A percentile compares a stretch with the other conserved stretches of the same genome.
Conservation (phyloP, 2,329 filamentous ascomycete species). For the Pochonia chlamydosporia region DNA sequence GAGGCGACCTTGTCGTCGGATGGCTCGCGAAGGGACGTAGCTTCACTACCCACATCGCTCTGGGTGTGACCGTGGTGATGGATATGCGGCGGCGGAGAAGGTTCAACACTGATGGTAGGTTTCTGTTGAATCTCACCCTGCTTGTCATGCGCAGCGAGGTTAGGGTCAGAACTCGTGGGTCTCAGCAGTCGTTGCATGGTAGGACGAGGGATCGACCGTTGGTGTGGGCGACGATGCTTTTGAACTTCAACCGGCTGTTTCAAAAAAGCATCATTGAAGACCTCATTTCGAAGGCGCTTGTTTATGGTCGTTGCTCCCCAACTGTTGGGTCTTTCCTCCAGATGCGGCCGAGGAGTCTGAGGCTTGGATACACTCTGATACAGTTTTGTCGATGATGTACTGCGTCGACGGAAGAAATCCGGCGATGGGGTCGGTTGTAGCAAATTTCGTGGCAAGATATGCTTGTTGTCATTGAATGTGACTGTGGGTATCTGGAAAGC, state of each 20-base stretch:
- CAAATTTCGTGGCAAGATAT: slow-evolving; percentile 83
- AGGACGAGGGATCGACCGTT: slow-evolving; percentile 56
- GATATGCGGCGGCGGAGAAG: not conserved
- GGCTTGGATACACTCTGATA: slow-evolving; percentile 9
- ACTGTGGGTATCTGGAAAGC: slow-evolving; percentile 75
- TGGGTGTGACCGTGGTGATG: slow-evolving; percentile 1
- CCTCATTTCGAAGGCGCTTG: slow-evolving; percentile 78
- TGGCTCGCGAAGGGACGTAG: slow-evolving; percentile 19
- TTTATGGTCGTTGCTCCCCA: slow-evolving; percentile 95
- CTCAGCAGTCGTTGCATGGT: slow-evolving; percentile 40
- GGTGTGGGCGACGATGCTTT: slow-evolving; percentile 65
- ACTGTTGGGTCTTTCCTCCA: slow-evolving; percentile 55
- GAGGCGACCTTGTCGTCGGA: slow-evolving; percentile 29
- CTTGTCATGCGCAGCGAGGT: slow-evolving; percentile 15
- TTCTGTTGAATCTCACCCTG: not conserved
- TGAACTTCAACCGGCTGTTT: slow-evolving; percentile 79
- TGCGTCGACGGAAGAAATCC: slow-evolving; percentile 25
- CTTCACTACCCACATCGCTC: slow-evolving; percentile 27
- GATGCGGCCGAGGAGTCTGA: slow-evolving; percentile 25
- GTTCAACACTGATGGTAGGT: not conserved
- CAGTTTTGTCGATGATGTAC: slow-evolving; percentile 23
- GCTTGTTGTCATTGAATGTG: slow-evolving; percentile 87
- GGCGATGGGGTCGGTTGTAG: slow-evolving; percentile 54
- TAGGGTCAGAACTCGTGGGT: slow-evolving; percentile 39
- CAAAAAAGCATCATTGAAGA: slow-evolving; percentile 86